Base-by-base conservation (phyloP, 768 basidiomycete genomes). In the Mycena haematopus region DNA sequence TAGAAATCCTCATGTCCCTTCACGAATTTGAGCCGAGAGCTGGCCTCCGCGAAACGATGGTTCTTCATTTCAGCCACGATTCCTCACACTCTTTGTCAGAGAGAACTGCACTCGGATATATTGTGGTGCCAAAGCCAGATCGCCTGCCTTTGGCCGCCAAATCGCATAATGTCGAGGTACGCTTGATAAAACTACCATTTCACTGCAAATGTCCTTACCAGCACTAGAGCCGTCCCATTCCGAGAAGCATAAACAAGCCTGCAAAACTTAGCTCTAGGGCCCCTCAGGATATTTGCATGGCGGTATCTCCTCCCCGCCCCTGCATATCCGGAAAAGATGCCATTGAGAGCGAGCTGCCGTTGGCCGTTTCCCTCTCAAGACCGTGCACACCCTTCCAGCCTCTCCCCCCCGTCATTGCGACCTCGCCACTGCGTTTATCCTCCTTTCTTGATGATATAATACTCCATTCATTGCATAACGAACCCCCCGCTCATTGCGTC, bases 11-110 rank as follows among this genome's bases (percentile, higher is more conserved):
- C 63, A 76, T 77, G 75, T 73, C 76, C 60, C 74, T 74, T 62
- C 73, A 79, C 56, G 76, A 77, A 57, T 65, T 71, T 44, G 75
- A 77, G 61, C 71, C 78, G 77, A 78, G 78, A 73, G 78, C 78
- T 75, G 78, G 78, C 33, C 78, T 79, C 57, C 6, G 36, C 36
- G 78, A 79, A 72, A 62, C 70, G 54, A 70, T 76, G 74, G 63
- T 79, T 69, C 71, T 78, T 68, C 76, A 70, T 71, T 76, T 76
- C 70, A 65, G 53, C 44, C 66, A 49, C 40, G 56, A 68, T 50
- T 47, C 44, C 45, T 60, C 73, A 52, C 73, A 71, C 71, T 60
- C 62, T 33, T 71, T 63, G 69, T 74, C 66, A 68, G 65, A 69
- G 66, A 55, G 62, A n/a, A 65, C 64, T 15, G 35, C 50, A 52